Conservation (phyloP, 495 filamentous ascomycete species). For the Talaromyces ruber region DNA sequence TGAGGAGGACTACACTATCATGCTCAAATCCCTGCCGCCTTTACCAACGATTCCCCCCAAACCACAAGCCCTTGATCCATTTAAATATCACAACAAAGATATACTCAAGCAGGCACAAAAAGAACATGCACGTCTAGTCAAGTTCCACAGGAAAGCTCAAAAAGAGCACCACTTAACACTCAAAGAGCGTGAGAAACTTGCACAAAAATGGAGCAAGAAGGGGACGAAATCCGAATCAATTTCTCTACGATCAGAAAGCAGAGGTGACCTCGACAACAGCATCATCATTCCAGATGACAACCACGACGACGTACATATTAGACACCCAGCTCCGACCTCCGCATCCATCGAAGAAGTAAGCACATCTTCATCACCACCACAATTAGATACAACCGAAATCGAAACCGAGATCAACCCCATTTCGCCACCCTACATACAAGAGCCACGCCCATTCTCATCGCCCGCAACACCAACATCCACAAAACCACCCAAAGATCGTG, state of each 20-base stretch:
- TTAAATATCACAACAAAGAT: slow-evolving; percentile 48
- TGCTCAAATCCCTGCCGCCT: slow-evolving; percentile 13
- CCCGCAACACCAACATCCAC: slow-evolving; percentile 7
- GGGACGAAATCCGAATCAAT: not conserved
- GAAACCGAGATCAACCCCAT: not conserved
- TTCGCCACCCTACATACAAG: not conserved
- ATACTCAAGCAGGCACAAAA: slow-evolving; percentile 57
- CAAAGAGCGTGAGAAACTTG: slow-evolving; percentile 46
- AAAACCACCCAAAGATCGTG: slow-evolving; percentile 48
- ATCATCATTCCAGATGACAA: not conserved
- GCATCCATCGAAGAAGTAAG: not conserved
- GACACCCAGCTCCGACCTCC: not conserved
- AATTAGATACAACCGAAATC: not conserved
- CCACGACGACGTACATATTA: not conserved
- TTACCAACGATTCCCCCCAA: slow-evolving; percentile 26
- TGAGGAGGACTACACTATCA: not conserved
- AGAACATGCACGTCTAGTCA: slow-evolving; percentile 46
- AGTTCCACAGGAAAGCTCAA: slow-evolving; percentile 50
- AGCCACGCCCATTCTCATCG: not conserved
- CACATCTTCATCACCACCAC: not conserved
- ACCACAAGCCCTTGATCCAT: slow-evolving; percentile 40
- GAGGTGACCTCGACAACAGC: not conserved
- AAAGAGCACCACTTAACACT: slow-evolving; percentile 56
- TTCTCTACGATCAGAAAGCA: not conserved
- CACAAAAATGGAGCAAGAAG: slow-evolving; percentile 45